Evolutionary conservation across 306 rosid genomes (phyloP).

Genomic region (Glycine latifolia): DNA sequence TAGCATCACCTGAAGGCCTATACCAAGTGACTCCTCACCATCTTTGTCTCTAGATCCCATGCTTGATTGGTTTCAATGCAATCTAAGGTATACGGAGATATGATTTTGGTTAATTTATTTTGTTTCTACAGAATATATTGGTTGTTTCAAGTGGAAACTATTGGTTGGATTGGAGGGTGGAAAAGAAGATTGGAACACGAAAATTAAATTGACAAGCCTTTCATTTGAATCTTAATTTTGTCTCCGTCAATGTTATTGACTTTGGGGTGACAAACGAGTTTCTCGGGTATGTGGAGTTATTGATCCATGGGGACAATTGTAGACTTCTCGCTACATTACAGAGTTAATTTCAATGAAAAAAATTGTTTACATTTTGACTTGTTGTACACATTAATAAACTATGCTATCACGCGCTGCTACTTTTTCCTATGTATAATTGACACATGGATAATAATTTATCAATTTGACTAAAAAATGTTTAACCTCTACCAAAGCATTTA

Average conservation of each 20-base stretch:
- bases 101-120: conserved; percentile 7
- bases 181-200: neutral
- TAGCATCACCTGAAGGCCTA: conserved; percentile 30
- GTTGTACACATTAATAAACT: neutral
- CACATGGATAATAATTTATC: neutral
- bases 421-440: neutral
- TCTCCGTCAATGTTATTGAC: conserved; percentile 44
- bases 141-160: neutral
- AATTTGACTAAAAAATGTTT: neutral
- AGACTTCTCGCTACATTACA: neutral
- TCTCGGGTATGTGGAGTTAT: neutral
- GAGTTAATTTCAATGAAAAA: neutral
- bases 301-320: conserved; percentile 10
- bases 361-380: neutral
- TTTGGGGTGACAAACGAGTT: conserved; percentile 6
- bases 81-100: neutral
- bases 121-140: neutral
- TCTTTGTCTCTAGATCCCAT: conserved; percentile 37
- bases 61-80: conserved; percentile 10
- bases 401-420: neutral
- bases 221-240: neutral
- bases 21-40: neutral
- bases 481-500: neutral
- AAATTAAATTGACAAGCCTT: neutral
- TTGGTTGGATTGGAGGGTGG: conserved; percentile 29